Evolutionary conservation across 441 rosid species (phyloP), one percentile per base, ranked within the genome.

Genomic region (Caryocar brasiliense): DNA sequence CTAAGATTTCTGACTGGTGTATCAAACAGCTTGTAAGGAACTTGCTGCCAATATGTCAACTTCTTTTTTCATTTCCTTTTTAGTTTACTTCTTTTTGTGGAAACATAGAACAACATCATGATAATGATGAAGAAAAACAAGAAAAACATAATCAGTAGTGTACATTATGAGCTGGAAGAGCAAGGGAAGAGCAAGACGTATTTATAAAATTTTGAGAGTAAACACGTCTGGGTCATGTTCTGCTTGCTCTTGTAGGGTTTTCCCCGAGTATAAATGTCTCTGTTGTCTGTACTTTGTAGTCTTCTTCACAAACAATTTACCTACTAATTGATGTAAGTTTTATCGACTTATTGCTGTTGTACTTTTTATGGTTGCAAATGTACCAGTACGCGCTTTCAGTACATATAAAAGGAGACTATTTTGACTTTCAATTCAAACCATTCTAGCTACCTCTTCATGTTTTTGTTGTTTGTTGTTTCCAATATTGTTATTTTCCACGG

Each of bases 101-200:
- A 54, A 58, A 54, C 64, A 52, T 42, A 68, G 62, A 61, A 24
- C 65, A 61, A 28, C 54, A 65, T 2, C 17, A 59, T 17, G 48
- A 48, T 15, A 24, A 58, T 22, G 46, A 42, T 18, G 39, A 51
- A 28, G 35, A 23, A 25, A 36, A 27, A 6, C 14, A 58, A 4
- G 9, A 19, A 42, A 67, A 30, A 48, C 43, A 57, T 26, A 40
- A 50, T 23, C 34, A 42, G 51, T 63, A 56, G 40, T 73, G 78
- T 67, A 69, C 62, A 76, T 68, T 60, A 50, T 62, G 48, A 52
- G 55, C 59, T 37, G 52, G 57, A 48, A 68, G 71, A 58, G 72
- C 55, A 40, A 53, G 61, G 52, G 45, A 36, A 37, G 70, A 61
- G 29, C 61, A 55, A 66, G 66, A 45, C 49, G 41, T 59, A 54